Evolutionary conservation across 768 basidiomycete species (phyloP).

Genomic region (Daedalea quercina): DNA sequence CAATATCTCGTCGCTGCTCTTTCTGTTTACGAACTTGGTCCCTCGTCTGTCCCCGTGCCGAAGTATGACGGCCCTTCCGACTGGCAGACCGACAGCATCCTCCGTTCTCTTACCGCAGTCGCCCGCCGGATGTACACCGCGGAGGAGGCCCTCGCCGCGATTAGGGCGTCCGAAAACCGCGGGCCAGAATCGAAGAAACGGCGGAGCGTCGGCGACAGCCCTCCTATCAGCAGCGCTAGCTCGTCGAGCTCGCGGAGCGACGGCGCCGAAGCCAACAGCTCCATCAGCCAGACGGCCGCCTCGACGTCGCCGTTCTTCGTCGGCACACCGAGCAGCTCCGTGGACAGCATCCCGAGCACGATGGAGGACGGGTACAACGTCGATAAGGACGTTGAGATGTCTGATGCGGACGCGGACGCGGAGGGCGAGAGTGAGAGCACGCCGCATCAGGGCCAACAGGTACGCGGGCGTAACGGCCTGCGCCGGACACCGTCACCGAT

Average conservation of each 20-base stretch:
- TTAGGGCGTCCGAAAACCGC: constrained; percentile 33
- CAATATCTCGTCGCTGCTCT: constrained; percentile 52
- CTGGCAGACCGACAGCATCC: constrained; percentile 54
- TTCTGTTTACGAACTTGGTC: constrained; percentile 51
- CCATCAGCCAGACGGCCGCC: constrained; percentile 5
- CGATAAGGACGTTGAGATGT: constrained; percentile 14
- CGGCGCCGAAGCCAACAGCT: constrained; percentile 12
- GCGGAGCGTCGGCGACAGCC: constrained; percentile 28
- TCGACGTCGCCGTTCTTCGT: constrained; percentile 20
- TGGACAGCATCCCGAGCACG: constrained; percentile 18
- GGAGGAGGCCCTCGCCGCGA: constrained; percentile 37
- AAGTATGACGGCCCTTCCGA: constrained; percentile 49
- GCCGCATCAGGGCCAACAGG: not conserved
- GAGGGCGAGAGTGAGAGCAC: constrained; percentile 18
- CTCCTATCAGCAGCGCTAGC: constrained; percentile 16
- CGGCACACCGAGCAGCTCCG: constrained; percentile 15
- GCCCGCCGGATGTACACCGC: constrained; percentile 51
- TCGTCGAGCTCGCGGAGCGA: constrained; percentile 15
- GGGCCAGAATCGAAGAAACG: constrained; percentile 41
- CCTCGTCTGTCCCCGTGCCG: constrained; percentile 40
- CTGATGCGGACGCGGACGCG: constrained; percentile 12
- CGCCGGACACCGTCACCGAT: constrained; percentile 29
- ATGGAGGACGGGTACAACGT: not conserved
- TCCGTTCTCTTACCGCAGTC: constrained; percentile 43
- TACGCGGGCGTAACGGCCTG: constrained; percentile 4